These are phyloP conservation scores for Dunaliella primolecta DNA, from an alignment of 139 green algal genomes.

Conservation along the genomic window DNA sequence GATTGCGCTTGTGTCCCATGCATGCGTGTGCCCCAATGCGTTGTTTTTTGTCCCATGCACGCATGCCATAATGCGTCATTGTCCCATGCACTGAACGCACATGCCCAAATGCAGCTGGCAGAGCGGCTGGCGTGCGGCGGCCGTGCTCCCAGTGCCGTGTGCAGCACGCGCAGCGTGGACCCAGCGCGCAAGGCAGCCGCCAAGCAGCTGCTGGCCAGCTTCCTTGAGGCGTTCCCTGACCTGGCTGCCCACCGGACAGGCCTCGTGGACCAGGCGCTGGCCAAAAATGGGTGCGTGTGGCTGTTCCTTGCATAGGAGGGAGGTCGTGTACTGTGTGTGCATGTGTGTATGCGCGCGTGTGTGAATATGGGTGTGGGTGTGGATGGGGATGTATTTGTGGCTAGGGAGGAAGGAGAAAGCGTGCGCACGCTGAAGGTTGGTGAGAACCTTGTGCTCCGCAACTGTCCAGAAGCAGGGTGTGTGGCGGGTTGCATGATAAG, in stretches of 20 bases:
- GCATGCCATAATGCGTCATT: no score
- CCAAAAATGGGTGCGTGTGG: background rate
- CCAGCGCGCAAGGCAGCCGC: constrained; percentile 16
- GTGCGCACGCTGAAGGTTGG: no score
- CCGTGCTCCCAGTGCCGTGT: background rate
- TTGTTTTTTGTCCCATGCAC: no score
- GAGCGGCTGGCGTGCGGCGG: constrained; percentile 9
- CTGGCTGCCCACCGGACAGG: constrained; percentile 10
- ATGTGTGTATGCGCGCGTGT: no score
- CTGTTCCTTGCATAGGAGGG: background rate
- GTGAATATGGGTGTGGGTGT: no score
- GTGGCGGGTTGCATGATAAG: no score
- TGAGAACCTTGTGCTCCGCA: no score
- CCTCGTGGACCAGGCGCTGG: constrained; percentile 3
- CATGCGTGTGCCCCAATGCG: no score
- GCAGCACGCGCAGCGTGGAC: background rate
- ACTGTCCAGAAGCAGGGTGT: no score
- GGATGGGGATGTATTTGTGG: no score
- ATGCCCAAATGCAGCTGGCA: constrained; percentile 15
- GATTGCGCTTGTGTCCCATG: no score
- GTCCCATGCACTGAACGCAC: background rate
- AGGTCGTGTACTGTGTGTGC: background rate
- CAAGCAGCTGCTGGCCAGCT: constrained; percentile 16
- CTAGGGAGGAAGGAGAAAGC: no score
- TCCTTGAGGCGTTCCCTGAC: constrained; percentile 21